Conservation (phyloP, 768 basidiomycete genomes). For the Clavulina sp. region DNA sequence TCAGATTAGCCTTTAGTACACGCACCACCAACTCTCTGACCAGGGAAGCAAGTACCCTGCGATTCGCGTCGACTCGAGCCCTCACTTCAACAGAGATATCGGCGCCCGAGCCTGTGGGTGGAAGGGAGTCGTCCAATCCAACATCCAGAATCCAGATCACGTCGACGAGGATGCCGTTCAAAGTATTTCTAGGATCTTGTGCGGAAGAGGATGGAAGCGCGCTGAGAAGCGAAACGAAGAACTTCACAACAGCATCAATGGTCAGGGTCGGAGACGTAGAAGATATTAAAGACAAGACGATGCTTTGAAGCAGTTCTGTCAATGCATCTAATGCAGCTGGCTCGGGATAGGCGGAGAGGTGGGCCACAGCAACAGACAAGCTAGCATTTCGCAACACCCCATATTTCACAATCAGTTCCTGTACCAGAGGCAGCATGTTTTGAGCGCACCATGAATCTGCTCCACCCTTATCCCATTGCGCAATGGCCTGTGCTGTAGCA, state of each 20-base stretch:
- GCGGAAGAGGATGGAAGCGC: slow-evolving; percentile 9
- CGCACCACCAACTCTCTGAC: slow-evolving; percentile 47
- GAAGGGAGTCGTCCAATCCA: slow-evolving; percentile 51
- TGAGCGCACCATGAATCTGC: neutral
- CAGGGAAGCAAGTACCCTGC: slow-evolving; percentile 36
- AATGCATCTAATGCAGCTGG: neutral
- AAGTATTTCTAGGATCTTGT: slow-evolving; percentile 12
- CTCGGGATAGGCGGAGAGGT: neutral
- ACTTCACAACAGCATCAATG: slow-evolving; percentile 1
- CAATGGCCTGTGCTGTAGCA: too few species aligned
- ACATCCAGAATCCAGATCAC: slow-evolving; percentile 68
- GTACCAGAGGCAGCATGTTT: neutral
- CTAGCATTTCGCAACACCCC: too few species aligned
- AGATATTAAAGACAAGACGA: neutral
- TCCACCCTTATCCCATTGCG: neutral
- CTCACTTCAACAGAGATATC: neutral
- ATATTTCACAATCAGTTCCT: neutral
- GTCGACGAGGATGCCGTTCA: slow-evolving; percentile 62
- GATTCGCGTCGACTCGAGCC: slow-evolving; percentile 35
- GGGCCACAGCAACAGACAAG: neutral
- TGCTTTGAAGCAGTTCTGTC: neutral
- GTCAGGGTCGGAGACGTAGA: neutral
- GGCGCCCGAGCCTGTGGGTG: slow-evolving; percentile 29
- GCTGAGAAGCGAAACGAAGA: slow-evolving; percentile 7
- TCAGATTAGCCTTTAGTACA: too few species aligned